These are phyloP conservation scores for Prototheca wickerhamii DNA, from an alignment of 163 green algal genomes.

Conservation along the genomic window DNA sequence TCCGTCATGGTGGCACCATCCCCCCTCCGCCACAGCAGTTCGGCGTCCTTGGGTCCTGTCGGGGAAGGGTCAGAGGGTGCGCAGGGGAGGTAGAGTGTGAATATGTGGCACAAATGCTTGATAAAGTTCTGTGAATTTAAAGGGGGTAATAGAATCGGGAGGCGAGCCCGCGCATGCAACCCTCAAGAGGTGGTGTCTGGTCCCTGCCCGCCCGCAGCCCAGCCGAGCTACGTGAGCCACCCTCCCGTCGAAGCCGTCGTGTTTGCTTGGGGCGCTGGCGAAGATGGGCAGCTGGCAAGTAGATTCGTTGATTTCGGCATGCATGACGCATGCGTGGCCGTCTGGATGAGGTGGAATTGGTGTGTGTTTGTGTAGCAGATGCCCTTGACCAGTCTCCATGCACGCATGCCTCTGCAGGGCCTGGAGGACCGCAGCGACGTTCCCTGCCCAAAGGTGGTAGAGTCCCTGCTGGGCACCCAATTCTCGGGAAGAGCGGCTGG, in stretches of 20 bases:
- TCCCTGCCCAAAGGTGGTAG: slow-evolving; percentile 63
- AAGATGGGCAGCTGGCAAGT: slow-evolving; percentile 71
- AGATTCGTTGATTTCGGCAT: background rate
- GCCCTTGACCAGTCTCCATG: background rate
- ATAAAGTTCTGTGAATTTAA: too few relatives aligned
- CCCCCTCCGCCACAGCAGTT: too few relatives aligned
- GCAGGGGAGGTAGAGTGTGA: too few relatives aligned
- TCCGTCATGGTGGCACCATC: too few relatives aligned
- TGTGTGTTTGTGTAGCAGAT: slow-evolving; percentile 2
- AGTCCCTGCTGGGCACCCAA: slow-evolving; percentile 59
- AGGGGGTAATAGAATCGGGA: too few relatives aligned
- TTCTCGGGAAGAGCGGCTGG: slow-evolving; percentile 45
- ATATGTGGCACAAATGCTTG: too few relatives aligned
- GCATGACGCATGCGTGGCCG: too few relatives aligned
- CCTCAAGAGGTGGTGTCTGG: too few relatives aligned
- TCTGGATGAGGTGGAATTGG: too few relatives aligned
- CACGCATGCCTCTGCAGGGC: slow-evolving; percentile 25
- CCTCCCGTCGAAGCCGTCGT: slow-evolving; percentile 78
- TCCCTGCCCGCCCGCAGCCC: background rate
- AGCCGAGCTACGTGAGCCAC: slow-evolving; percentile 40
- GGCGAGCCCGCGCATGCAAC: too few relatives aligned
- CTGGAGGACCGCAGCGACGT: slow-evolving; percentile 44
- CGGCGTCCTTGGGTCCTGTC: too few relatives aligned
- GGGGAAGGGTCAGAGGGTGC: too few relatives aligned
- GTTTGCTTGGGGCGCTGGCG: slow-evolving; percentile 75